Evolutionary conservation across 805 yeast genomes (phyloP).

Genomic region (Lachancea quebecensis): DNA sequence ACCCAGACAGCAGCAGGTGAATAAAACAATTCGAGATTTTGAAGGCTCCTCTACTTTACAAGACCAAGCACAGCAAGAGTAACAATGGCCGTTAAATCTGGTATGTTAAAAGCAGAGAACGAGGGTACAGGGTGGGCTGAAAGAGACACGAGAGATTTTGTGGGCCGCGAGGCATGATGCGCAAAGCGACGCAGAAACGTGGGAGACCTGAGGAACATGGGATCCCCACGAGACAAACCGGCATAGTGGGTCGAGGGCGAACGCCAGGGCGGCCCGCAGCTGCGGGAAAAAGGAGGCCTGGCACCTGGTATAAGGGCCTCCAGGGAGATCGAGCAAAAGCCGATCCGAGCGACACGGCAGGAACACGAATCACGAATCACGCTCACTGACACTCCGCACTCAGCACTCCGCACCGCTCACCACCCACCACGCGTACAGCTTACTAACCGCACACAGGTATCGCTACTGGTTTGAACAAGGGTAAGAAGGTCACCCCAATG

Average conservation of each 20-base stretch:
- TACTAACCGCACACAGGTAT: conserved; percentile 46
- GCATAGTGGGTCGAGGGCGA: too few relatives aligned
- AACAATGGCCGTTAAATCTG: conserved; percentile 49
- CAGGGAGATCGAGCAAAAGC: too few relatives aligned
- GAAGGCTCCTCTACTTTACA: neutral
- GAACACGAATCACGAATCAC: too few relatives aligned
- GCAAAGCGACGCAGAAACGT: neutral
- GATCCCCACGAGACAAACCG: too few relatives aligned
- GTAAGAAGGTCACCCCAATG: conserved; percentile 88
- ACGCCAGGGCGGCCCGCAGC: too few relatives aligned
- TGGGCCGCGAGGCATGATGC: neutral
- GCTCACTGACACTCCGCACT: too few relatives aligned
- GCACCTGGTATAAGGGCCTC: too few relatives aligned
- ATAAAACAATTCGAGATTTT: conserved; percentile 3
- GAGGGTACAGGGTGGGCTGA: neutral
- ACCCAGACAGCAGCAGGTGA: conserved; percentile 1
- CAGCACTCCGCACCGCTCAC: too few relatives aligned
- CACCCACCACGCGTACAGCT: too few relatives aligned
- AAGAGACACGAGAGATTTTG: neutral
- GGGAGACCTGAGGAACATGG: too few relatives aligned
- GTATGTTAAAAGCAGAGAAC: conserved; percentile 32
- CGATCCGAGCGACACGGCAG: too few relatives aligned
- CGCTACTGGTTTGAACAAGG: conserved; percentile 99
- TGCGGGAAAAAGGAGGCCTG: too few relatives aligned
- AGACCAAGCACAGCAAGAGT: conserved; percentile 9